Base-by-base conservation (phyloP, 305 asterid species). In the Rubia balearica region DNA sequence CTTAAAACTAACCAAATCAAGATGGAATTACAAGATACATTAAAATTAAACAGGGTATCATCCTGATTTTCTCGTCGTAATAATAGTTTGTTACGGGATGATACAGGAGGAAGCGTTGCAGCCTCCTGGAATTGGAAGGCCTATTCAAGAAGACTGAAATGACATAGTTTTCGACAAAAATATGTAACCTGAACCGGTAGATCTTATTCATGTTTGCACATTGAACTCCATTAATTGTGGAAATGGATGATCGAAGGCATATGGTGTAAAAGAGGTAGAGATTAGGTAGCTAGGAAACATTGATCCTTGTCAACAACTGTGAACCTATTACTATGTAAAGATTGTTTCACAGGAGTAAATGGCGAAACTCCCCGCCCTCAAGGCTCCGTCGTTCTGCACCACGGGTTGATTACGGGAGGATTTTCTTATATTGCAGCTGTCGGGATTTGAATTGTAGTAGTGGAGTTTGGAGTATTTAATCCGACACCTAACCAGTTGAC, bases 31-130 rank as follows among this genome's bases (percentile, higher is more conserved):
- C 36, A 3, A 33, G 36, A 33, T 33, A 33, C 36, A 0, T 33
- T 33, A 33, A 33, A 33, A 33, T 33, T 33, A 3, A 33, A 33
- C 36, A 33, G 36, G 36, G 36, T 2, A 2, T 33, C 36, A 33
- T 33, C 36, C 36, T 33, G 36, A 33, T 33, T 33, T 33, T 33
- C 36, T 33, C 36, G 19, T 48, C 12, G 8, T 55, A 30, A 12
- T 7, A 33, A 13, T 62, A 14, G 14, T 62, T 62, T 41, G 12
- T 41, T 64, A 5, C 16, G 48, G 40, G 27, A 21, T 64, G 8
- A 51, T 48, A 41, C 72, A 66, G 76, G 65, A 42, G 71, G 56
- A 42, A n/a, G 62, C 19, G 4, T 0, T 9, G 5, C 57, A 65
- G 33, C 36, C 51, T 27, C 72, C 60, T 0, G 41, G 49, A 30